Evolutionary conservation across 306 rosid species (phyloP), one percentile per base, ranked within the genome.

Genomic region (Trichosanthes truncata): DNA sequence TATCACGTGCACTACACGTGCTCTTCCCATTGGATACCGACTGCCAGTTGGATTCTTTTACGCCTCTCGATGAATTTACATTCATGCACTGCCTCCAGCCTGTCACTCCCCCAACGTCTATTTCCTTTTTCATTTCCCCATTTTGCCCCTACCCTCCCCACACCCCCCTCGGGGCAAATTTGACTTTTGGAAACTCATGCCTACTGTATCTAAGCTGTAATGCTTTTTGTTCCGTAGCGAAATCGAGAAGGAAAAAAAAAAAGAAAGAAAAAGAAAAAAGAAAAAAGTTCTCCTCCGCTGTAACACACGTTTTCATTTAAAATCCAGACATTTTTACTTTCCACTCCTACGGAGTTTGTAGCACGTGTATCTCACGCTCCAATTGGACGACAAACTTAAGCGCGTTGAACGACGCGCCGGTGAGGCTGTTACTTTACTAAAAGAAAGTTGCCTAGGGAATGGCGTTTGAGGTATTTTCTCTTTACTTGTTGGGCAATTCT

Each of bases 31-130:
- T 74, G 97, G 97, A 91, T 91, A 63, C 98, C 84, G 78, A 38
- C 9, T 85, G 91, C 93, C 97, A 93, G 96, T 83, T 87, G 92
- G 87, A 81, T 59, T 56, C 65, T 62, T 66, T 72, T 86, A 5
- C 88, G 79, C 82, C 88, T 90, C 92, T 93, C 97, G 60, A 90
- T 86, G 76, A 63, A 75, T 59, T 80, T 31, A 79, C 91, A 69
- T 66, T 76, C 81, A 80, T 65, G 81, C 80, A 72, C 63, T 43
- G 20, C 79, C 52, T 84, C 91, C 97, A 91, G 92, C 43, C 96
- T 90, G 97, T 88, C 63, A 82, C 77, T 83, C 78, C 41, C 59
- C 68, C 79, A 91, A 87, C 90, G 88, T 84, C 84, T 81, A 81
- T 80, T 77, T 84, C 23, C 4, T n/a, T 49, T 74, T 6, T 13